Evolutionary conservation across 352 stramenopile genomes (phyloP).

Genomic region (Pythium aphanidermatum): DNA sequence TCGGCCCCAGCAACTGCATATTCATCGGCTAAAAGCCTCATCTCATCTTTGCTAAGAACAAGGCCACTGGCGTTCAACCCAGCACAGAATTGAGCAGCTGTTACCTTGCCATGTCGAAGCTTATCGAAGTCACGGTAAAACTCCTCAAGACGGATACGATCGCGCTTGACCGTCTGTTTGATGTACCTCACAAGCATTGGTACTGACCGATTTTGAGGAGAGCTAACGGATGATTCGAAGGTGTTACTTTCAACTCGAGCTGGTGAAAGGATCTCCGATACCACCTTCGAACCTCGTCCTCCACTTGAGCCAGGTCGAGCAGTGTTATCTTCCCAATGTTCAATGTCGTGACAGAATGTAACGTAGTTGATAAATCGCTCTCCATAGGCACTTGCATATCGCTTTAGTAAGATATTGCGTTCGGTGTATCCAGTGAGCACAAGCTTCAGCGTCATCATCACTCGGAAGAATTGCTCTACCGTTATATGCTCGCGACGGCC

Average conservation of each 20-base stretch:
- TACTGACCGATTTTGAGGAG: slow-evolving; percentile 37
- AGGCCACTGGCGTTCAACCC: slow-evolving; percentile 54
- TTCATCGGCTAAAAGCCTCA: slow-evolving; percentile 42
- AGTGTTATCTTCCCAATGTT: slow-evolving; percentile 43
- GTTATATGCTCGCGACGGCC: slow-evolving; percentile 70
- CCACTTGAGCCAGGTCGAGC: slow-evolving; percentile 38
- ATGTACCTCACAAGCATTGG: slow-evolving; percentile 76
- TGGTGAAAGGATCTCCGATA: slow-evolving; percentile 56
- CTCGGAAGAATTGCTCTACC: slow-evolving; percentile 74
- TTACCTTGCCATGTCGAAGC: slow-evolving; percentile 74
- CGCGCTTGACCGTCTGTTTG: slow-evolving; percentile 73
- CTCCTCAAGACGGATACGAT: slow-evolving; percentile 76
- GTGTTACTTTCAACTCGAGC: slow-evolving; percentile 30
- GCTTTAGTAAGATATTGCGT: slow-evolving; percentile 48
- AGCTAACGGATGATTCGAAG: slow-evolving; percentile 27
- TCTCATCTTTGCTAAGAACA: slow-evolving; percentile 49
- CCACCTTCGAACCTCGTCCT: slow-evolving; percentile 16
- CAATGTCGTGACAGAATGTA: slow-evolving; percentile 77
- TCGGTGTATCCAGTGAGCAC: slow-evolving; percentile 42
- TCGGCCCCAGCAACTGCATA: slow-evolving; percentile 48
- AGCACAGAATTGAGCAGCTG: slow-evolving; percentile 48
- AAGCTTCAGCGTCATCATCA: slow-evolving; percentile 78
- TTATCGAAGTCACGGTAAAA: slow-evolving; percentile 85
- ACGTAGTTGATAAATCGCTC: slow-evolving; percentile 82
- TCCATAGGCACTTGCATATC: slow-evolving; percentile 63